Base-by-base conservation (phyloP, 192 early-diverging fungal species). In the Dispira parvispora region DNA sequence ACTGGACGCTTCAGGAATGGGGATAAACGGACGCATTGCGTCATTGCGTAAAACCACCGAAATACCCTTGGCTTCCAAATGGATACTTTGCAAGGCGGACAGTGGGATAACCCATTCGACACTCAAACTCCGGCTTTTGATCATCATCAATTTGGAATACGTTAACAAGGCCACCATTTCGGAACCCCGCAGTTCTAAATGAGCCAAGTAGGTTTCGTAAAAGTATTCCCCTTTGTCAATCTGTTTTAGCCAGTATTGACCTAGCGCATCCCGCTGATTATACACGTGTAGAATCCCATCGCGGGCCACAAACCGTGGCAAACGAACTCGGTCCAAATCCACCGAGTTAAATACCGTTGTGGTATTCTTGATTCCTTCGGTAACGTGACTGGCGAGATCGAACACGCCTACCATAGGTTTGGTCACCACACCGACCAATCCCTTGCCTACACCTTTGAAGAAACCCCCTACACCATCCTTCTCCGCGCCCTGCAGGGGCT, bases 371-470 rank as follows among this genome's bases (percentile, higher is more conserved):
- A 98, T 96, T 43, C 86, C 89, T 75, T 89, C 88, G 32, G 88
- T 87, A 4, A 99, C 91, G 71, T 92, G 93, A 8, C 88, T 89
- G 0, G 93, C 90, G 32, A 97, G 77, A 64, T 99, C 96, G 70
- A 96, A 86, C 25, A 96, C 87, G 18, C 96, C 96, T 8, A 94
- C 88, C 11, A 93, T 77, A 1, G 96, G 96, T 69, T 99, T 99
- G 13, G 93, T 93, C 3, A 96, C 88, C 8, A 83, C 85, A 8
- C 96, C 96, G 3, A 97, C 87, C 18, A 95, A 65, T 0, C 94
- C 96, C 68, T 89, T 94, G 27, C 93, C 94, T 0, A 99, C 78
- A 38, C 96, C 96, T 65, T 87, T 90, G 70, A 97, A 85, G 69
- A 99, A 96, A 0, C 96, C 96, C 21, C 85, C 86, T 0, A 94